phyloP scores from a whole-genome alignment of 1,284 basidiomycete genomes.

The Sanghuangporus sanghuang region DNA sequence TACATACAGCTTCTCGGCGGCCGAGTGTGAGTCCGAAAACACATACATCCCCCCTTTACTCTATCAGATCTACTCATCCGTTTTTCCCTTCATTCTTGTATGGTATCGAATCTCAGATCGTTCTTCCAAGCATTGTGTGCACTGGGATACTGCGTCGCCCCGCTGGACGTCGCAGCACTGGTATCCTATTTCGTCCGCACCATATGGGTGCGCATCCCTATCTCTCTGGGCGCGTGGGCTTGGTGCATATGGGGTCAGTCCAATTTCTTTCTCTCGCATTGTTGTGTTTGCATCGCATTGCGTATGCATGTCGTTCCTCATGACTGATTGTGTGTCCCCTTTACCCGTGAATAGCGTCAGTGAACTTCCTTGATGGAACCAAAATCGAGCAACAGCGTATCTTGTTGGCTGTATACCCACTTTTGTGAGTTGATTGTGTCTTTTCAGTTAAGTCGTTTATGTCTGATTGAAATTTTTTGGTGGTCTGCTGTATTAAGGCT shows the following conservation, averaged over 20 bases:
- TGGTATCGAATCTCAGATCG: slow-evolving; percentile 45
- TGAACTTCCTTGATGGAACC: slow-evolving; percentile 92
- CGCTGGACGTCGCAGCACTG: slow-evolving; percentile 83
- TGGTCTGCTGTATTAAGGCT: slow-evolving; percentile 39
- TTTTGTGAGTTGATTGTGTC: slow-evolving; percentile 54
- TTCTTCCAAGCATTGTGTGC: slow-evolving; percentile 95
- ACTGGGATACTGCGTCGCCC: slow-evolving; percentile 88
- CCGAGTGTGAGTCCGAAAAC: slow-evolving; percentile 62
- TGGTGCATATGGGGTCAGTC: slow-evolving; percentile 93
- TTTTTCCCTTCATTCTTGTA: background rate
- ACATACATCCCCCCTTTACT: background rate
- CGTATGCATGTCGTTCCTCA: slow-evolving; percentile 10
- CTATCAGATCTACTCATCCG: background rate
- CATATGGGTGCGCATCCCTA: slow-evolving; percentile 81
- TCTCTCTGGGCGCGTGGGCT: slow-evolving; percentile 81
- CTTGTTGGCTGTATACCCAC: slow-evolving; percentile 87
- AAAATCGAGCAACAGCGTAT: slow-evolving; percentile 86
- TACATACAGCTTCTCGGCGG: slow-evolving; percentile 80
- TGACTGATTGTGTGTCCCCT: background rate
- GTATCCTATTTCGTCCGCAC: slow-evolving; percentile 81
- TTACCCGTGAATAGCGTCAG: slow-evolving; percentile 57
- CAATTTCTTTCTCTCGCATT: background rate
- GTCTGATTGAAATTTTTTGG: background rate
- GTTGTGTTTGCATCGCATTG: too few species aligned
- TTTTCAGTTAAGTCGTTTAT: background rate